Evolutionary conservation across 345 rosid species (phyloP).

Genomic region (Fremontodendron californicum): DNA sequence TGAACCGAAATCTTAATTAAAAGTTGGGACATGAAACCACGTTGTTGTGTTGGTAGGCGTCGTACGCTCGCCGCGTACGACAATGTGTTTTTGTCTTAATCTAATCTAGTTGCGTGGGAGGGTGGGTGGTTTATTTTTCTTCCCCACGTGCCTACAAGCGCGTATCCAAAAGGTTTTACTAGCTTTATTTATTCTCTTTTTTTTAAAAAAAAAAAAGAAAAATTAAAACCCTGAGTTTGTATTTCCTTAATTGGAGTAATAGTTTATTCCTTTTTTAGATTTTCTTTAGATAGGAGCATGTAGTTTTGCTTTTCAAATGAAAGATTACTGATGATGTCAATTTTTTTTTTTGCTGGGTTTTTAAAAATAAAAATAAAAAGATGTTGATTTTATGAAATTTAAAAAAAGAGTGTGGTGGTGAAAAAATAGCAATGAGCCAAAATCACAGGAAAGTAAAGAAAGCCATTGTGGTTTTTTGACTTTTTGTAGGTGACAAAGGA

Average conservation of each 20-base stretch:
- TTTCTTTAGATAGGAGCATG: neutral
- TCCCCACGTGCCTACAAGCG: neutral
- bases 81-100: neutral
- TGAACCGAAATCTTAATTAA: no score
- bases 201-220: neutral
- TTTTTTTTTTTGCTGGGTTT: neutral
- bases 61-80: constrained; percentile 30
- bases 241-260: neutral
- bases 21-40: no score
- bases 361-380: neutral
- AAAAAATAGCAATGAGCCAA: neutral
- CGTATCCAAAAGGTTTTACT: neutral
- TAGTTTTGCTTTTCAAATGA: neutral
- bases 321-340: constrained; percentile 4
- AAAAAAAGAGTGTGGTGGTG: constrained; percentile 8
- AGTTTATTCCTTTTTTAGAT: neutral
- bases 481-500: constrained; percentile 89
- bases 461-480: constrained; percentile 32
- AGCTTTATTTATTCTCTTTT: neutral
- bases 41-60: neutral
- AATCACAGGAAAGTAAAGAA: constrained; percentile 20
- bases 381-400: constrained; percentile 10
- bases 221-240: neutral
- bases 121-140: neutral
- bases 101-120: neutral